Evolutionary conservation across 306 rosid species (phyloP).

Genomic region (Malus asiatica): DNA sequence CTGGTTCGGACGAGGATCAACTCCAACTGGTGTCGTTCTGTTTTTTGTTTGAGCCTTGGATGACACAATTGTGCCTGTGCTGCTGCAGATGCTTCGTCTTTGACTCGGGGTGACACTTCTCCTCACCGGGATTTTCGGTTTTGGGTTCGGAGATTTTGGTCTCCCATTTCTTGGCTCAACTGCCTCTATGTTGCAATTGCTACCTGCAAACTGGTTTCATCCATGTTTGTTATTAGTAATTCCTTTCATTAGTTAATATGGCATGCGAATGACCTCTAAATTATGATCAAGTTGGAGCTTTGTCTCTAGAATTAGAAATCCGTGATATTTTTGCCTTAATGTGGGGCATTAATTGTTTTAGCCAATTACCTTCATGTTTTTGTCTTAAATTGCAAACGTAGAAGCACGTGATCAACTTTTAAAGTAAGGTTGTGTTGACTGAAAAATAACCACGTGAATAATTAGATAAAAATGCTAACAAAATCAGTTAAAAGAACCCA

Average conservation of each 20-base stretch:
- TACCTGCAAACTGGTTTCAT: constrained; percentile 33
- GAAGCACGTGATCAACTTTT: too few species aligned
- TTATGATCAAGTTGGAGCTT: too few species aligned
- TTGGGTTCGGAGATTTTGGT: constrained; percentile 22
- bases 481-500: too few species aligned
- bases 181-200: constrained; percentile 23
- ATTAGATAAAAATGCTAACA: too few species aligned
- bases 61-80: not conserved
- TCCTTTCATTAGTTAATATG: not conserved
- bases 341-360: too few species aligned
- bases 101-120: constrained; percentile 26
- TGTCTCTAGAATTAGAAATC: too few species aligned
- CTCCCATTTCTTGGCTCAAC: constrained; percentile 16
- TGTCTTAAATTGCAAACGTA: too few species aligned
- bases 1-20: not conserved
- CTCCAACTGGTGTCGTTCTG: not conserved
- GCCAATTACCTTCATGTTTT: too few species aligned
- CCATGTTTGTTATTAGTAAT: not conserved
- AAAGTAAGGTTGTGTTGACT: too few species aligned
- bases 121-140: constrained; percentile 13
- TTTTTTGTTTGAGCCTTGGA: constrained; percentile 17
- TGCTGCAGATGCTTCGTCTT: not conserved
- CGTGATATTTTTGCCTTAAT: too few species aligned
- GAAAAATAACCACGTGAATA: too few species aligned
- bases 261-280: too few species aligned